Evolutionary conservation across 768 basidiomycete genomes (phyloP).

Genomic region (Pisolithus tinctorius): DNA sequence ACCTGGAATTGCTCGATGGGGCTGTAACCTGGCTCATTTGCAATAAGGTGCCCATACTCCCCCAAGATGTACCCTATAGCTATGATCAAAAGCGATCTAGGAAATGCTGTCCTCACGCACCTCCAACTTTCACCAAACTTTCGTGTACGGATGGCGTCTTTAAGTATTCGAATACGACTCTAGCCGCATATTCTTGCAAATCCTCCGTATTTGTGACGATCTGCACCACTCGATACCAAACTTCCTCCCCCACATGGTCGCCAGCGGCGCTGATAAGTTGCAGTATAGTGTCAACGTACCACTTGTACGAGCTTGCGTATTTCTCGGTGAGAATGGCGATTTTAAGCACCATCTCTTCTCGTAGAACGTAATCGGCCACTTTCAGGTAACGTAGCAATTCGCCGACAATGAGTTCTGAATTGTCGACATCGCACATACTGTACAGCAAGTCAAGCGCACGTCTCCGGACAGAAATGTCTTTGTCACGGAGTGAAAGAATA

Average conservation of each 20-base stretch:
- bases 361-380: conserved; percentile 92
- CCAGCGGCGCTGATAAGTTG: conserved; percentile 95
- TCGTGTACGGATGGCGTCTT: conserved; percentile 82
- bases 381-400: conserved; percentile 90
- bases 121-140: conserved; percentile 93
- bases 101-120: conserved; percentile 34
- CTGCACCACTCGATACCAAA: conserved; percentile 98
- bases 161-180: conserved; percentile 85
- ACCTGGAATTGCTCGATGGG: conserved; percentile 92
- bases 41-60: conserved; percentile 97
- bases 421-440: conserved; percentile 98
- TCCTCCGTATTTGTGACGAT: conserved; percentile 99
- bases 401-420: conserved; percentile 92
- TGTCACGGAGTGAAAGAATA: conserved; percentile 89
- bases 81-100: not conserved
- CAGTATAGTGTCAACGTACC: conserved; percentile 98
- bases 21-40: conserved; percentile 89
- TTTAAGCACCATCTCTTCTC: conserved; percentile 99
- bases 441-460: conserved; percentile 93
- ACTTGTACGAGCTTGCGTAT: conserved; percentile 95
- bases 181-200: conserved; percentile 92
- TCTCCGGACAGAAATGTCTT: conserved; percentile 93
- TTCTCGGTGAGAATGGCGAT: conserved; percentile 99
- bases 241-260: conserved; percentile 98
- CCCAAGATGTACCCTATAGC: conserved; percentile 87